These are phyloP conservation scores for Microbotryum violaceum DNA, from an alignment of 1,284 basidiomycete species.

Conservation along the genomic window DNA sequence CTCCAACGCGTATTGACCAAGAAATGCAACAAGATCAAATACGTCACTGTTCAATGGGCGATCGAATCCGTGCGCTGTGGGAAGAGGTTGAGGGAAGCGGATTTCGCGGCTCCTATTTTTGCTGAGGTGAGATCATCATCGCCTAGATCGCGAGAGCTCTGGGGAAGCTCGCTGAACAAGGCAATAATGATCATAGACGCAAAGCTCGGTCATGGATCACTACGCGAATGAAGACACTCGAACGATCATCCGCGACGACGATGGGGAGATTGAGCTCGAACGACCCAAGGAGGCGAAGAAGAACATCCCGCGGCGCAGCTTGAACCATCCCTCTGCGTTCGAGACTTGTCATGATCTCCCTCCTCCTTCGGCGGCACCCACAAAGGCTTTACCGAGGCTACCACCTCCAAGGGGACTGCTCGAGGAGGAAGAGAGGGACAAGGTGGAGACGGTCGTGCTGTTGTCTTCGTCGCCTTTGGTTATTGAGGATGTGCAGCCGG, in stretches of 20 bases:
- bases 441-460: not conserved
- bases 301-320: not conserved
- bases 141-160: too few species aligned
- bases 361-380: too few species aligned
- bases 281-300: not conserved
- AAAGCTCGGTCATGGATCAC: slow-evolving; percentile 3
- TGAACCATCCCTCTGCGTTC: too few species aligned
- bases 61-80: slow-evolving; percentile 17
- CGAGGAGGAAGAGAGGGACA: not conserved
- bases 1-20: slow-evolving; percentile 14
- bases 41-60: slow-evolving; percentile 24
- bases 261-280: not conserved
- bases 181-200: slow-evolving; percentile 1
- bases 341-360: too few species aligned
- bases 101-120: slow-evolving; percentile 11
- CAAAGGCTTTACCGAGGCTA: too few species aligned
- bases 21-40: slow-evolving; percentile 7
- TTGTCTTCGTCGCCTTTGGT: too few species aligned
- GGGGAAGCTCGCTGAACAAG: too few species aligned
- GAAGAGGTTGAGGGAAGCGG: slow-evolving; percentile 12
- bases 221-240: too few species aligned
- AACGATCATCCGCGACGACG: too few species aligned
- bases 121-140: slow-evolving; percentile 9
- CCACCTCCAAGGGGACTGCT: not conserved
- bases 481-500: too few species aligned